Percentiles rank a stretch among this genome's conserved stretches.
Conservation (phyloP, 2,329 filamentous ascomycete genomes). For the Daldinia eschscholtzii region DNA sequence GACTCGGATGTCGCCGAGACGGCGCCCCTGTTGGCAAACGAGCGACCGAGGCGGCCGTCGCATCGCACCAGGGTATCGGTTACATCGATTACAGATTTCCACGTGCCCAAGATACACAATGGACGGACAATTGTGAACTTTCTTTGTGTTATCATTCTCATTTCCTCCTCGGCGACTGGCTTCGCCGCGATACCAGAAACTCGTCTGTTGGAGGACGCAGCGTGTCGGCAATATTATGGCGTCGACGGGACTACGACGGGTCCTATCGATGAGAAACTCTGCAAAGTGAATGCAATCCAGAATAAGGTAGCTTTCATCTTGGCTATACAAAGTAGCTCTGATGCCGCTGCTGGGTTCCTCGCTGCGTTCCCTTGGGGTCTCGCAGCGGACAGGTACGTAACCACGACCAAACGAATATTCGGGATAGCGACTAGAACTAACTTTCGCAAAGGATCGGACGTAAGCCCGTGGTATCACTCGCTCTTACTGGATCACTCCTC, state of each 20-base stretch:
- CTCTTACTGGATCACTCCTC: constrained; percentile 51
- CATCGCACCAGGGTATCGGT: constrained; percentile 43
- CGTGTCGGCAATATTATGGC: constrained; percentile 56
- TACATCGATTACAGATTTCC: constrained; percentile 44
- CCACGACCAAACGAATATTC: not conserved
- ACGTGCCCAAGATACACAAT: constrained; percentile 47
- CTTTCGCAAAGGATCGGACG: constrained; percentile 51
- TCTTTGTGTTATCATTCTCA: constrained; percentile 52
- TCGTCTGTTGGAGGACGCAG: constrained; percentile 55
- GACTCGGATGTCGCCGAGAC: constrained; percentile 31
- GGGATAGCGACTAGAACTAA: not conserved
- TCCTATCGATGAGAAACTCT: constrained; percentile 55
- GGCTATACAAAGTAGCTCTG: constrained; percentile 50
- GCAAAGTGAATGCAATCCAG: constrained; percentile 54
- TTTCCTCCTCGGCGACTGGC: constrained; percentile 49
- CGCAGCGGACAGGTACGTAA: constrained; percentile 48
- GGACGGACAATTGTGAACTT: constrained; percentile 50
- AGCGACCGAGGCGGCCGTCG: constrained; percentile 36
- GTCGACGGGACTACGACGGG: not conserved
- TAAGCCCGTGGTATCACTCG: constrained; percentile 53
- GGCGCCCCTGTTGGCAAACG: constrained; percentile 24
- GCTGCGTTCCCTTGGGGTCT: constrained; percentile 57
- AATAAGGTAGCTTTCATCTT: constrained; percentile 54
- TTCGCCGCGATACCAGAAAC: constrained; percentile 53
- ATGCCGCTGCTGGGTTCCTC: constrained; percentile 52